A percentile compares a stretch with the other conserved stretches of the same genome.
Evolutionary conservation across 148 eudicot species (phyloP).

Genomic region (Simmondsia chinensis): DNA sequence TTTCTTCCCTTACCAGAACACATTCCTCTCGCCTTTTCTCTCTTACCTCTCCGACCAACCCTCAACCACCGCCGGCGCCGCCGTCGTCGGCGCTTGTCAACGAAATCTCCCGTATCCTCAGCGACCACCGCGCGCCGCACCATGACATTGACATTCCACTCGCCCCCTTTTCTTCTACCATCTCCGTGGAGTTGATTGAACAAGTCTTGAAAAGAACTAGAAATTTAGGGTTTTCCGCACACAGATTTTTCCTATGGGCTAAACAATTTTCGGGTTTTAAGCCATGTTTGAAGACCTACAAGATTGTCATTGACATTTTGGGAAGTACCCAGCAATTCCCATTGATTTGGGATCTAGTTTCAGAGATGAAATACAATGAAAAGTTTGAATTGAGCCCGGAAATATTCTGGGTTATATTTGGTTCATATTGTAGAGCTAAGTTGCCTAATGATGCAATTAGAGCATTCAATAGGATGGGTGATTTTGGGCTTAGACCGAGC

Average conservation of each 20-base stretch:
- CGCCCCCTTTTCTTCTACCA: constrained; percentile 30
- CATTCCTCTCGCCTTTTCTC: not conserved
- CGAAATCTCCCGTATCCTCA: constrained; percentile 58
- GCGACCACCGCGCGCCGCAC: constrained; percentile 58
- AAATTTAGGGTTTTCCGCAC: constrained; percentile 65
- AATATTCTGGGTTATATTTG: constrained; percentile 57
- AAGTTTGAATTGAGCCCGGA: constrained; percentile 27
- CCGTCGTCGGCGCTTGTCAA: constrained; percentile 20
- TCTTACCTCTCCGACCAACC: not conserved
- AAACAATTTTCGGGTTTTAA: constrained; percentile 36
- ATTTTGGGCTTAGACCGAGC: constrained; percentile 45
- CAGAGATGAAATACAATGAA: constrained; percentile 34
- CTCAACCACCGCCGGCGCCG: not conserved
- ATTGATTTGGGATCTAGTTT: constrained; percentile 62
- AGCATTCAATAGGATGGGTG: constrained; percentile 57
- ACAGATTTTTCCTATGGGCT: constrained; percentile 77
- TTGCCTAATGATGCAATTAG: constrained; percentile 64
- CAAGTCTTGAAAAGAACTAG: constrained; percentile 68
- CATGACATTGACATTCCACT: constrained; percentile 70
- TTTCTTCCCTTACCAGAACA: no score
- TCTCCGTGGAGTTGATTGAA: constrained; percentile 40
- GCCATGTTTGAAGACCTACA: constrained; percentile 33
- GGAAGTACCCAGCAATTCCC: constrained; percentile 74
- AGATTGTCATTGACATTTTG: constrained; percentile 47
- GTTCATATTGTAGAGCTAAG: constrained; percentile 56